phyloP scores from a whole-genome alignment of 192 early-diverging fungal genomes.

The Backusella parvicylindrica region DNA sequence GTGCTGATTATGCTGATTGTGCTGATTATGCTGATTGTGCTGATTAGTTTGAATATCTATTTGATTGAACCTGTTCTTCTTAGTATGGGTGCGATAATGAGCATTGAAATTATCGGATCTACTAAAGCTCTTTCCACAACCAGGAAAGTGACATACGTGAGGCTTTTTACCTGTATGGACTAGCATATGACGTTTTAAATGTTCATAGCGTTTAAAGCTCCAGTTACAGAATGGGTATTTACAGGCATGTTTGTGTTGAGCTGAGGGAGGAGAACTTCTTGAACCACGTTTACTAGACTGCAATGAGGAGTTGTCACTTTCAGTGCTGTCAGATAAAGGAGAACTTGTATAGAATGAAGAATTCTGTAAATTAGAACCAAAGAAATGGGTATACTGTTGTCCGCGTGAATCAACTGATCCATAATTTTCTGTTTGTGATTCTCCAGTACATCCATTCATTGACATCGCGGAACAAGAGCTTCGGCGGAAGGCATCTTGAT shows the following conservation, averaged over 20 bases:
- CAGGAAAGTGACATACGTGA: slow-evolving; percentile 60
- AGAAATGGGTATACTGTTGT: not conserved
- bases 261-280: not conserved
- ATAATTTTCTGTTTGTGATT: not conserved
- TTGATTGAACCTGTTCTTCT: slow-evolving; percentile 36
- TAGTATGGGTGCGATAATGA: slow-evolving; percentile 72
- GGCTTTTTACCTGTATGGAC: slow-evolving; percentile 75
- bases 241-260: slow-evolving; percentile 40
- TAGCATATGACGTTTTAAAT: slow-evolving; percentile 76
- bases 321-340: not conserved
- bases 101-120: slow-evolving; percentile 76
- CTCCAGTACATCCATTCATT: not conserved
- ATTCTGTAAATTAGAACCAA: not conserved
- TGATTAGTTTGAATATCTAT: not conserved
- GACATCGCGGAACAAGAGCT: not conserved
- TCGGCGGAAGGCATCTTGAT: not conserved
- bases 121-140: slow-evolving; percentile 79
- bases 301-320: not conserved
- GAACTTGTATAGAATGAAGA: not conserved
- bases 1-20: not conserved
- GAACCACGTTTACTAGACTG: not conserved
- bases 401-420: not conserved
- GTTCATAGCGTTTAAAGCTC: slow-evolving; percentile 79
- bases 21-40: not conserved
- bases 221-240: slow-evolving; percentile 43